Base-by-base conservation (phyloP, 1,139 yeast genomes). In the Debaryomyces sp. region DNA sequence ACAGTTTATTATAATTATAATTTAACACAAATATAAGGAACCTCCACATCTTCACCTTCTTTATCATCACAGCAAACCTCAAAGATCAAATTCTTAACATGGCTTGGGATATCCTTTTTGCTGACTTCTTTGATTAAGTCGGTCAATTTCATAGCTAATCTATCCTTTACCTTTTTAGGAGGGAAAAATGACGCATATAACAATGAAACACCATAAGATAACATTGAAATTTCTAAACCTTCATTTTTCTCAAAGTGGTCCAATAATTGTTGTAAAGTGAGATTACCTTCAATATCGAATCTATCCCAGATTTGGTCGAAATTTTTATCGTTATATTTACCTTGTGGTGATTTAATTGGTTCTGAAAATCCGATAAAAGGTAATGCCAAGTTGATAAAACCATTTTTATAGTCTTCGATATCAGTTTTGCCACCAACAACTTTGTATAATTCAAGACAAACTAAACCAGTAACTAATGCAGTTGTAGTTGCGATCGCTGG, bases 401-500 rank as follows among this genome's bases (percentile, higher is more conserved):
- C 99, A 64, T 94, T 94, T 75, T 90, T 94, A 73, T 85, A 94
- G 58, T 87, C 87, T 65, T 94, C 99, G 61, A 95, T 81, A 53
- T 85, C 85, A 55, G 80, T 81, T 55, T 81, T 75, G 21, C 76
- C 74, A 60, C 89, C 96, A 47, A 85, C 90, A 54, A 94, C 94
- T 73, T 94, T 94, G 77, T 90, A 88, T 51, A 94, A 77, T 70
- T 94, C 99, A 58, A 94, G 76, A 63, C 96, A 89, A 36, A 91
- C 96, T 61, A 94, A 78, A 41, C 99, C 99, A 5, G 99, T 90
- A 12, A 94, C 98, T 59, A 92, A 77, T 9, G 97, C 96, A 18
- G 99, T 94, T 5, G 99, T 95, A 1, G 99, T 94, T 34, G 99
- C 99, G 75, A 94, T 94, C 15, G 99, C 99, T 10, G 99, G 99